These are phyloP conservation scores for Leccinellum luteum DNA, from an alignment of 768 basidiomycete genomes.

Conservation along the genomic window DNA sequence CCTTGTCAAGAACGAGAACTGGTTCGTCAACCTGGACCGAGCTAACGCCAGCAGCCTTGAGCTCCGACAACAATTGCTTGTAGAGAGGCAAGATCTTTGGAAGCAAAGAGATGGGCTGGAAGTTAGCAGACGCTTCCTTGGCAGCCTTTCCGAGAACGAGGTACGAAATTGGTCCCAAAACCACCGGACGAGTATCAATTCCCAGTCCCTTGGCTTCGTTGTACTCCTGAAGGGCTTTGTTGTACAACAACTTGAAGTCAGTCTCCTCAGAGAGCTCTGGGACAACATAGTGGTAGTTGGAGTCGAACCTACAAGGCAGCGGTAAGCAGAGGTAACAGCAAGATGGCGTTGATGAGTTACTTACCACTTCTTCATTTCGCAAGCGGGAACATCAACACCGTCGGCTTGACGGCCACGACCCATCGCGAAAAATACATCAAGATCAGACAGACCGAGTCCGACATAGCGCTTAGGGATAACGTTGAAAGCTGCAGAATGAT, in stretches of 20 bases:
- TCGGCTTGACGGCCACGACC: slow-evolving; percentile 96
- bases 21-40: slow-evolving; percentile 98
- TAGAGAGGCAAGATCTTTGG: slow-evolving; percentile 89
- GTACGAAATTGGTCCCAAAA: slow-evolving; percentile 95
- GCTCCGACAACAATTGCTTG: slow-evolving; percentile 81
- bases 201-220: slow-evolving; percentile 92
- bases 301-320: slow-evolving; percentile 74
- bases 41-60: slow-evolving; percentile 91
- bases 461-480: slow-evolving; percentile 94
- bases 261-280: slow-evolving; percentile 89
- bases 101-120: slow-evolving; percentile 90
- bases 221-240: slow-evolving; percentile 94
- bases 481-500: slow-evolving; percentile 95
- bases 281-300: slow-evolving; percentile 98
- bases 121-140: slow-evolving; percentile 78
- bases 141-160: slow-evolving; percentile 89
- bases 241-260: slow-evolving; percentile 93
- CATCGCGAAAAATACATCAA: slow-evolving; percentile 99
- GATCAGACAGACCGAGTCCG: slow-evolving; percentile 77
- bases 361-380: slow-evolving; percentile 99
- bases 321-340: neutral
- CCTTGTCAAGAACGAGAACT: slow-evolving; percentile 88
- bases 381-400: slow-evolving; percentile 94
- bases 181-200: slow-evolving; percentile 87
- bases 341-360: slow-evolving; percentile 24